phyloP scores from a whole-genome alignment of 345 rosid species.

The Linum trigynum region DNA sequence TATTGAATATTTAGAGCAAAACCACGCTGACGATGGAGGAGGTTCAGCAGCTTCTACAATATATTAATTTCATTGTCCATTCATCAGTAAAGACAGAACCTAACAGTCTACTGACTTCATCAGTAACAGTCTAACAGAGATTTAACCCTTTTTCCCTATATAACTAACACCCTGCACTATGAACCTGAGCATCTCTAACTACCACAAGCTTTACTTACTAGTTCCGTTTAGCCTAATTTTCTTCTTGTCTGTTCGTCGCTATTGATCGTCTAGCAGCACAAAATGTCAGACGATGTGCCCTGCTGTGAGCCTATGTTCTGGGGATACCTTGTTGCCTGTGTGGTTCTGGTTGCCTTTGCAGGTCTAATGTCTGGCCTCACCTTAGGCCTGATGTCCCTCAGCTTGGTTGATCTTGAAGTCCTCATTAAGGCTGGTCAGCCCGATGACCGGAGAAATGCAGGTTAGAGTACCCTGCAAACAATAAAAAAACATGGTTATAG shows the following conservation, averaged over 20 bases:
- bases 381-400: conserved; percentile 29
- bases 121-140: no score
- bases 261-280: not conserved
- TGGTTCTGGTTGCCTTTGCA: conserved; percentile 20
- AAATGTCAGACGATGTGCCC: conserved; percentile 8
- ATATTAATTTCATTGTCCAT: no score
- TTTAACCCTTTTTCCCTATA: not conserved
- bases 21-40: no score
- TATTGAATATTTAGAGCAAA: no score
- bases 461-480: conserved; percentile 7
- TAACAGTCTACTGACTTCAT: no score
- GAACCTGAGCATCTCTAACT: not conserved
- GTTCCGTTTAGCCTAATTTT: no score
- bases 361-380: conserved; percentile 33
- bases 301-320: conserved; percentile 25
- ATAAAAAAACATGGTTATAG: not conserved
- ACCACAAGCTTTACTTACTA: not conserved
- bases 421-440: conserved; percentile 27
- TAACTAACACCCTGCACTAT: not conserved
- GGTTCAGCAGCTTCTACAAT: no score
- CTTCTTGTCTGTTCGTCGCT: not conserved
- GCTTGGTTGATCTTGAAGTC: conserved; percentile 31
- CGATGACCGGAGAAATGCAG: conserved; percentile 23
- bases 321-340: conserved; percentile 16
- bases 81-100: no score